Evolutionary conservation across 352 stramenopile species (phyloP), one percentile per base, ranked within the genome.

Genomic region (Phytophthora uliginosa): DNA sequence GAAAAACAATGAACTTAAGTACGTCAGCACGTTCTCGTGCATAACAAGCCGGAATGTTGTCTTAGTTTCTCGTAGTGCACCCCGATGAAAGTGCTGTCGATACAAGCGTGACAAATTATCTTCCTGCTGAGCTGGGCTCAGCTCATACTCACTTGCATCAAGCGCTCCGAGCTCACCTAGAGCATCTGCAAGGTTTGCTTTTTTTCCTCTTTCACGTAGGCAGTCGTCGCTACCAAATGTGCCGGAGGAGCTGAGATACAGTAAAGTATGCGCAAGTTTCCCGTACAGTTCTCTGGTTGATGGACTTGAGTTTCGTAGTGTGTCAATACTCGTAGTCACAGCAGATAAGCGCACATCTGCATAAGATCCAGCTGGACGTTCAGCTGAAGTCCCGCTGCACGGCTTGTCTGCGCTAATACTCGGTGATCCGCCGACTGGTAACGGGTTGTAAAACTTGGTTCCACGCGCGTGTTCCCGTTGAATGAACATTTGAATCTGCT

Each of bases 151-250:
- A 45, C 79, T 79, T 1, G 73, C 60, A 71, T 93, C 81, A 26
- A 93, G 81, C 12, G 83, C 73, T 12, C 89, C 89, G 34, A 95
- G 59, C 45, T 91, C 84, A 5, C 89, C 89, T 45, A 96, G 82
- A 18, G 74, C 79, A 69, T 93, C 73, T 10, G 87, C 87, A 55
- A 94, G 77, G 31, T 75, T 74, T 4, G 76, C 58, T 1, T 69
- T 31, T 1, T 69, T 31, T 31, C 74, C 45, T n/a, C 65, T 66
- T 17, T 59, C 60, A 8, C 45, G 17, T 24, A 68, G 63, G 18
- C 59, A 59, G 0, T 54, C 53, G 7, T 31, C 50, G 9, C 36
- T 73, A 42, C 65, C 42, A 50, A 76, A 72, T 13, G 57, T 69
- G 10, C 57, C 66, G 1, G 73, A 75, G 1, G 74, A 79, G 40